Conservation (phyloP, 169 alveolate species). For the Haemoproteus tartakovskyi region DNA sequence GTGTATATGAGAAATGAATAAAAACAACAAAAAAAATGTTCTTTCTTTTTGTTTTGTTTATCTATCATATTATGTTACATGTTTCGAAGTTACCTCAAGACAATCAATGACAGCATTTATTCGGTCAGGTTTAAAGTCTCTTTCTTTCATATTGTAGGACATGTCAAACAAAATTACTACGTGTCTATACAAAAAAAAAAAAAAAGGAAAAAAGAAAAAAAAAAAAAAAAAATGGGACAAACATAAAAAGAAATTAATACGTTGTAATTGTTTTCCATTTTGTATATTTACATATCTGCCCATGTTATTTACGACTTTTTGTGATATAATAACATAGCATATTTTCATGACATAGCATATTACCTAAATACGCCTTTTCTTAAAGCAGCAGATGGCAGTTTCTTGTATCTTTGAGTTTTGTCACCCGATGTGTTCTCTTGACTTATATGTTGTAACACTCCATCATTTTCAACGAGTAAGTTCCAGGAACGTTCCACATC, state of each 20-base stretch:
- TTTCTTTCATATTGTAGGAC: slow-evolving; percentile 76
- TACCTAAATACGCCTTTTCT: slow-evolving; percentile 76
- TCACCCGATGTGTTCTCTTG: slow-evolving; percentile 57
- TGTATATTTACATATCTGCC: no score
- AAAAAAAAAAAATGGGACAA: not conserved
- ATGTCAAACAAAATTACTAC: slow-evolving; percentile 74
- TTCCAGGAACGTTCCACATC: slow-evolving; percentile 81
- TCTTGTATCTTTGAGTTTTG: slow-evolving; percentile 10
- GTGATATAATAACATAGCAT: no score
- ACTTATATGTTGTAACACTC: slow-evolving; percentile 71
- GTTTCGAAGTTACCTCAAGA: slow-evolving; percentile 75
- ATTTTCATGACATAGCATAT: slow-evolving; percentile 9
- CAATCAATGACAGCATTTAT: slow-evolving; percentile 73
- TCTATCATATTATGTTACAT: no score
- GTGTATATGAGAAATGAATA: no score
- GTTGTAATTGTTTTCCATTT: no score
- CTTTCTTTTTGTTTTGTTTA: not conserved
- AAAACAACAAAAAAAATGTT: not conserved
- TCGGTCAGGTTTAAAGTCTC: slow-evolving; percentile 79
- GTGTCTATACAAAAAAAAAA: slow-evolving; percentile 49
- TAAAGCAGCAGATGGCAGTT: slow-evolving; percentile 5
- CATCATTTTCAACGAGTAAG: slow-evolving; percentile 78
- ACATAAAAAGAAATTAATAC: no score
- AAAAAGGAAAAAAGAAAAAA: not conserved
- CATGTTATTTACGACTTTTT: no score